These are phyloP conservation scores for Aspergillus caelatus DNA, from an alignment of 2,329 filamentous ascomycete species.

Conservation along the genomic window DNA sequence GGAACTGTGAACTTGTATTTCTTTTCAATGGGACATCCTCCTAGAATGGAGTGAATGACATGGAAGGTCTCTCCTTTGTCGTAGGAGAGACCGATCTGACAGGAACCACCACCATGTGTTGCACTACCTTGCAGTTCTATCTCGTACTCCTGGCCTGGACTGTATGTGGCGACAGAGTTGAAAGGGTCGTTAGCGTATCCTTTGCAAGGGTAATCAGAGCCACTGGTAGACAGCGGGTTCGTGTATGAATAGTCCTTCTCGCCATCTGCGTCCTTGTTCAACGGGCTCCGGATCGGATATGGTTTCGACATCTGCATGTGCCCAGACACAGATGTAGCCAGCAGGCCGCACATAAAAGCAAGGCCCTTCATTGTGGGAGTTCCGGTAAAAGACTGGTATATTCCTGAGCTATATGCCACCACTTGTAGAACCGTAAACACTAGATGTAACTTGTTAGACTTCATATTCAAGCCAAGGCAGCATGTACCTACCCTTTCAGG, in stretches of 20 bases:
- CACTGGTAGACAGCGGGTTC: constrained; percentile 60
- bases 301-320: constrained; percentile 63
- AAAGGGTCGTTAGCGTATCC: constrained; percentile 60
- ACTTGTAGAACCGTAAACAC: background rate
- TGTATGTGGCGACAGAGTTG: constrained; percentile 62
- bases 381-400: too few relatives aligned
- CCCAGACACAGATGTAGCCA: constrained; percentile 37
- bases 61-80: constrained; percentile 71
- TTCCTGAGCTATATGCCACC: background rate
- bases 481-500: background rate
- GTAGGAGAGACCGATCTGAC: constrained; percentile 74
- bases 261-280: constrained; percentile 48
- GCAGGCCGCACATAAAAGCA: constrained; percentile 30
- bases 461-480: background rate
- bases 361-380: constrained; percentile 34
- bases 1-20: constrained; percentile 70
- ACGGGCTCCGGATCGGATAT: constrained; percentile 55
- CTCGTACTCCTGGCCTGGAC: constrained; percentile 63
- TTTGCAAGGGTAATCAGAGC: constrained; percentile 77
- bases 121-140: constrained; percentile 67
- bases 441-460: background rate
- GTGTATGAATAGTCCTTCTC: constrained; percentile 73
- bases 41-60: constrained; percentile 66
- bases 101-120: constrained; percentile 70
- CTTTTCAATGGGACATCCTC: constrained; percentile 56